Base-by-base conservation (phyloP, 192 early-diverging fungal species). In the Coemansia sp. region DNA sequence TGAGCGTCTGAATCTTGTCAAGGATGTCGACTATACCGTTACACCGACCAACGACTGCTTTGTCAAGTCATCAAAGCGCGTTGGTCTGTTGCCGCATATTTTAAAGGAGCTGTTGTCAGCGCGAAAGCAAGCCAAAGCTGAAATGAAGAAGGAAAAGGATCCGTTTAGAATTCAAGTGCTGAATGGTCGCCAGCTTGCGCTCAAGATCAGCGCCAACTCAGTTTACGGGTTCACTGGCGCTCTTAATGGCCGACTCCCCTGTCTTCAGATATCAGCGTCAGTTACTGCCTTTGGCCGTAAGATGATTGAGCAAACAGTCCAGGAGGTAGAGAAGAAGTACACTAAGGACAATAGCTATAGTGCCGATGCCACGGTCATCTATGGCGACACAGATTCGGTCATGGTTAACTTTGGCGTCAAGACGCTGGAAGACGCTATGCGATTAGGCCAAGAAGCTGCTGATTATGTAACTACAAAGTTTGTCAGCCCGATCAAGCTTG, bases 311-410 rank as follows among this genome's bases (percentile, higher is more conserved):
- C 75, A 78, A 60, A 95, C 97, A 3, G 91, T 94, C 61, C 65
- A 83, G 60, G 89, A 86, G 28, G 92, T 97, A 0, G 94, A 99
- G 65, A 82, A 68, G 32, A 87, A 88, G 31, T 99, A 82, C 75
- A 91, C 88, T 0, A 85, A 94, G 16, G 86, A 71, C 18, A 98
- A 98, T 67, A 94, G 93, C 16, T 97, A 95, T 62, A 69, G 87
- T 34, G 84, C 92, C 62, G 88, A 96, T 65, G 94, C 95, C 0
- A 79, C 85, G 24, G 94, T 99, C 54, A 95, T 99, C 60, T 99
- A 98, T 71, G 97, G 97, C 49, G 97, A 99, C 71, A 99, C 95
- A 0, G 95, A 99, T 85, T 99, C 97, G 6, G 93, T 99, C 25
- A 98, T 99, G 97, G 92, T 99, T 50, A 95, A 95, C 56, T 99